Conservation (phyloP, 1,284 basidiomycete species). For the Volvariella volvacea region DNA sequence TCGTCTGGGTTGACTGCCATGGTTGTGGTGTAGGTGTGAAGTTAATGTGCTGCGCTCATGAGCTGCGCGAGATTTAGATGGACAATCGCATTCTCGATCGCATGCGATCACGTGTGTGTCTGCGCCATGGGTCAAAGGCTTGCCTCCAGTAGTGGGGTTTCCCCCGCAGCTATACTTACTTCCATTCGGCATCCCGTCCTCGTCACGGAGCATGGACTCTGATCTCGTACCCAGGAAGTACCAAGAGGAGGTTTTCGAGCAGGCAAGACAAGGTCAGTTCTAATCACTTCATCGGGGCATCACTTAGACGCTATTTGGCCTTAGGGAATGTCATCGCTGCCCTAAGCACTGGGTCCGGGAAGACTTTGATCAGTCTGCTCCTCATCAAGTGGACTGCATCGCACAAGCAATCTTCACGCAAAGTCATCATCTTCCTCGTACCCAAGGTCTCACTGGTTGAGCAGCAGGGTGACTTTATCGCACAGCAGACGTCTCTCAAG, state of each 20-base stretch:
- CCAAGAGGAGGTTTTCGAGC: conserved; percentile 66
- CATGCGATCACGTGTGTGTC: too few relatives aligned
- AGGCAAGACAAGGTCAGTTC: conserved; percentile 47
- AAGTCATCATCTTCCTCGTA: conserved; percentile 67
- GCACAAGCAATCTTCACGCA: conserved; percentile 36
- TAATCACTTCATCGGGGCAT: conserved; percentile 2
- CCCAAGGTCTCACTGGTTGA: conserved; percentile 78
- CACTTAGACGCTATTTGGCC: conserved; percentile 2
- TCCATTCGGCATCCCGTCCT: too few relatives aligned
- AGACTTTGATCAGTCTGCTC: conserved; percentile 77
- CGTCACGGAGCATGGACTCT: not conserved
- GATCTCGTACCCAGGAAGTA: conserved; percentile 30
- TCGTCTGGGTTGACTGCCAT: conserved; percentile 78
- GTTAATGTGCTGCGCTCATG: too few relatives aligned
- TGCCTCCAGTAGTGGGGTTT: too few relatives aligned
- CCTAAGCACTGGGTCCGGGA: conserved; percentile 72
- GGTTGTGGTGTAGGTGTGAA: not conserved
- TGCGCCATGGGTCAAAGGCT: too few relatives aligned
- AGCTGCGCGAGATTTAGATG: too few relatives aligned
- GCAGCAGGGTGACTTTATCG: conserved; percentile 70
- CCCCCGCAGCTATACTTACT: too few relatives aligned
- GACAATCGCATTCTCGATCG: too few relatives aligned
- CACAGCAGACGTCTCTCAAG: conserved; percentile 55
- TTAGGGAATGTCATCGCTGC: conserved; percentile 69
- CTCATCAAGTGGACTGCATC: conserved; percentile 70